Conservation (phyloP, 2,329 filamentous ascomycete genomes). For the Neocucurbitaria cava region DNA sequence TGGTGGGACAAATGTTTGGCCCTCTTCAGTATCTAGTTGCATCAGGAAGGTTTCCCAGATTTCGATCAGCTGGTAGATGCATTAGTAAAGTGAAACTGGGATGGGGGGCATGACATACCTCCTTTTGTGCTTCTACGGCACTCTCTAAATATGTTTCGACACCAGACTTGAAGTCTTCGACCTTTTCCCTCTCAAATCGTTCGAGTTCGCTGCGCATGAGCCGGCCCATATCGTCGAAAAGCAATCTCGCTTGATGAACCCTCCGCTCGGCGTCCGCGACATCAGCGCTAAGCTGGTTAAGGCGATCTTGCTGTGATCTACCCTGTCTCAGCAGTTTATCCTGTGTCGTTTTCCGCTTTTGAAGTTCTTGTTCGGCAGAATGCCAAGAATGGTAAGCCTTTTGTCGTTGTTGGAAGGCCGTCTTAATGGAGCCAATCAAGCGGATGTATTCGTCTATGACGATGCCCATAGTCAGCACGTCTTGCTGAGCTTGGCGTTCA, state of each 20-base stretch:
- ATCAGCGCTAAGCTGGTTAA: slow-evolving; percentile 91
- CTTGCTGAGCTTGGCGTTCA: slow-evolving; percentile 95
- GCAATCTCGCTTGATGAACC: slow-evolving; percentile 84
- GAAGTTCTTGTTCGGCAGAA: slow-evolving; percentile 83
- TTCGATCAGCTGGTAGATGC: slow-evolving; percentile 68
- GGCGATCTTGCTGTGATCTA: slow-evolving; percentile 91
- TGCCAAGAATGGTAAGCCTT: slow-evolving; percentile 98
- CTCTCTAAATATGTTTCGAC: slow-evolving; percentile 98
- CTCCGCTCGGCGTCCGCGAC: slow-evolving; percentile 94
- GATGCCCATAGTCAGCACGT: slow-evolving; percentile 93
- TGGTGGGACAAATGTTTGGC: slow-evolving; percentile 53
- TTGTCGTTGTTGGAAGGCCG: slow-evolving; percentile 88
- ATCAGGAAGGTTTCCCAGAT: slow-evolving; percentile 98
- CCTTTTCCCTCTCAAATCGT: slow-evolving; percentile 94
- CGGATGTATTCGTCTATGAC: slow-evolving; percentile 99
- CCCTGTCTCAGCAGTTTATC: slow-evolving; percentile 96
- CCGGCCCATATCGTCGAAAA: slow-evolving; percentile 97
- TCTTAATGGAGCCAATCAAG: slow-evolving; percentile 92
- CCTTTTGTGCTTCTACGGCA: slow-evolving; percentile 97
- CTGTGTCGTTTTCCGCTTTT: slow-evolving; percentile 86
- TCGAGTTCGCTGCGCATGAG: slow-evolving; percentile 92
- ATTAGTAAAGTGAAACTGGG: slow-evolving; percentile 14
- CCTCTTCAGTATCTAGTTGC: slow-evolving; percentile 93
- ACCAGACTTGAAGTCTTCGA: slow-evolving; percentile 98
- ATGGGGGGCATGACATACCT: slow-evolving; percentile 66